Base-by-base conservation (phyloP, 2,329 filamentous ascomycete genomes). In the Incumbomyces delicatus region DNA sequence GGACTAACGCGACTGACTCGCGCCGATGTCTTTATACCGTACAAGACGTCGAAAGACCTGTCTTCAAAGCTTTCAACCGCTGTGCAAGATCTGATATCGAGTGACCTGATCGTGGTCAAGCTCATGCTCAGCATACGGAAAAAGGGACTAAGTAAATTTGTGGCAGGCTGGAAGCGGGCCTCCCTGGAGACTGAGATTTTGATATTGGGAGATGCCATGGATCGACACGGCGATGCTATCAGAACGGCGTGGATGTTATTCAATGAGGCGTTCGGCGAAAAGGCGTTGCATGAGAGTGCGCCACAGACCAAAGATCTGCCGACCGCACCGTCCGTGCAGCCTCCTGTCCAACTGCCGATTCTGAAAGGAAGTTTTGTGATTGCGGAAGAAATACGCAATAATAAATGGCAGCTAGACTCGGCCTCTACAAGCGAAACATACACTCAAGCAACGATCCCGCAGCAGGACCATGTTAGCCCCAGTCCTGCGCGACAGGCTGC, bases 51-150 rank as follows among this genome's bases (percentile, higher is more conserved):
- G 18, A n/a, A 39, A 22, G 36, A 39, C n/a, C 13, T 39, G n/a
- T 39, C 36, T 6, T 16, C 36, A 17, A 39, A 22, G 18, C n/a
- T 39, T n/a, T 18, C n/a, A 18, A n/a, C 6, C 18, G 18, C 18
- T 6, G 36, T 39, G 12, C 36, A 22, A 16, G 36, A 39, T 22
- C 36, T 39, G n/a, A 22, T 39, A 17, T 39, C 36, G 36, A 18
- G 36, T 39, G 36, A 39, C 18, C 18, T 39, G 6, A 39, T 39
- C n/a, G 36, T 39, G 36, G 36, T 39, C 36, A 39, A 39, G 18
- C 36, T 39, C 36, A 22, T 39, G 12, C 12, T 22, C n/a, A 39
- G 36, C 18, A 13, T 18, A 22, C 36, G 36, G 18, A 39, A 39
- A 39, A 39, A n/a, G 17, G 36, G 36, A 18, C 18, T 39, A 5